Base-by-base conservation (phyloP, 2,329 filamentous ascomycete genomes). In the Juglanconis sp. region DNA sequence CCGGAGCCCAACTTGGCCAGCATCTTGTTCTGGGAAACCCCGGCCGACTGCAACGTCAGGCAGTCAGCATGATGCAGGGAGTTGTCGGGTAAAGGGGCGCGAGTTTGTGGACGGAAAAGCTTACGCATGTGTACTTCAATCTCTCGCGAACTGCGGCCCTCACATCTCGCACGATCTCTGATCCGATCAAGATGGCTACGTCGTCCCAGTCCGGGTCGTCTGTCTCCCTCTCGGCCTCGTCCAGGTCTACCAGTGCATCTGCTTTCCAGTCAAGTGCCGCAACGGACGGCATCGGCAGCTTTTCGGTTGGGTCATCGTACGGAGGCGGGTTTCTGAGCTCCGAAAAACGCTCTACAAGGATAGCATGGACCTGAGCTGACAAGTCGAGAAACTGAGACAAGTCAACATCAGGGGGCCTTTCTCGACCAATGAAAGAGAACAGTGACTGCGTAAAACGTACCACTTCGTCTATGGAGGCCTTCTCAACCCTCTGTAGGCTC, bases 121-220 rank as follows among this genome's bases (percentile, higher is more conserved):
- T 44, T 53, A 63, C 61, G 74, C 93, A 97, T 4, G 94, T 98
- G 72, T 97, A 99, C 57, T 87, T 84, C 56, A 98, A 77, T 65
- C 83, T 81, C 50, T 89, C 81, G 65, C 82, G 86, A 60, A 99
- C 82, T 54, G 83, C 79, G 30, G 79, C 79, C 54, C 95, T 86
- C 17, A 98, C 83, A 62, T 86, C 81, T 24, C 91, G 85, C 38
- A 97, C 87, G 67, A 98, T 95, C 70, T 97, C 92, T 2, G 92
- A 93, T 0, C 90, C 95, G 68, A 97, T 86, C 35, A 91, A 80
- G 71, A 96, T 90, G 15, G 86, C 90, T 65, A 98, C 83, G 77
- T 99, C 95, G 72, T 99, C 94, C 95, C 95, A 99, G 74, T 99
- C 95, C 1, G 92, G 91, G 69, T 96, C 89, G 66, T 89, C 83